Conservation (phyloP, 2,329 filamentous ascomycete genomes). For the Trematosphaeria pertusa region DNA sequence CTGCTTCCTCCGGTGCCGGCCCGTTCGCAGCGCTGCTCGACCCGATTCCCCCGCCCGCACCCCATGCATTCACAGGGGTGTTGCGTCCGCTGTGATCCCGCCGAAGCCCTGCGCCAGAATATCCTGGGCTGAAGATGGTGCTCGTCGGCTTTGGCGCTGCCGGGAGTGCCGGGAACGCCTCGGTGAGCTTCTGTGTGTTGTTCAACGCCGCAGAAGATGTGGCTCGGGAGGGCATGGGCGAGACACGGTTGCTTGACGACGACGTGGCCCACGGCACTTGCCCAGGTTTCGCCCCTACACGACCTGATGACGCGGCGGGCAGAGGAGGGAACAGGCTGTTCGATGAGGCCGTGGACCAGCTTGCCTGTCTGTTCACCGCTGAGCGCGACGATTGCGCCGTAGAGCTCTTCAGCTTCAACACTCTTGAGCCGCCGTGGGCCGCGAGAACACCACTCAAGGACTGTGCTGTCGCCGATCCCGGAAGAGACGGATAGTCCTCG, state of each 20-base stretch:
- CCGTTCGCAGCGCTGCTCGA: conserved; percentile 24
- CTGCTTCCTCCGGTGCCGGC: conserved; percentile 27
- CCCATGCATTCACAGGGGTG: conserved; percentile 52
- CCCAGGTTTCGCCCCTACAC: conserved; percentile 44
- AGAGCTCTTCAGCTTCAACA: conserved; percentile 73
- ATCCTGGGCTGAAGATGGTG: conserved; percentile 59
- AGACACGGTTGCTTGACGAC: conserved; percentile 40
- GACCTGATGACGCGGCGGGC: conserved; percentile 31
- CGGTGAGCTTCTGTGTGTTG: conserved; percentile 44
- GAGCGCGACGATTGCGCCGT: conserved; percentile 72
- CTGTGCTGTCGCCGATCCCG: conserved; percentile 63
- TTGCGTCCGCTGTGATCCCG: conserved; percentile 51
- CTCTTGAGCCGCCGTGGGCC: conserved; percentile 65
- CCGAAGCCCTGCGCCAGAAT: conserved; percentile 53
- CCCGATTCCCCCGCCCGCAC: conserved; percentile 33
- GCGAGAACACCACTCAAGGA: conserved; percentile 44
- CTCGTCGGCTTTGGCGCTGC: conserved; percentile 73
- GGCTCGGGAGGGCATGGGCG: conserved; percentile 47
- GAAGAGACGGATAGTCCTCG: conserved; percentile 91
- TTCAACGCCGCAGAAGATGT: conserved; percentile 37
- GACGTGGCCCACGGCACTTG: conserved; percentile 46
- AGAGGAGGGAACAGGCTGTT: conserved; percentile 43
- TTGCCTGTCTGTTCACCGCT: conserved; percentile 62
- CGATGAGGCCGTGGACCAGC: conserved; percentile 60
- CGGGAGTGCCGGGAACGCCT: conserved; percentile 84